These are phyloP conservation scores for Fusarium paranaense DNA, from an alignment of 2,329 filamentous ascomycete species.

Conservation along the genomic window DNA sequence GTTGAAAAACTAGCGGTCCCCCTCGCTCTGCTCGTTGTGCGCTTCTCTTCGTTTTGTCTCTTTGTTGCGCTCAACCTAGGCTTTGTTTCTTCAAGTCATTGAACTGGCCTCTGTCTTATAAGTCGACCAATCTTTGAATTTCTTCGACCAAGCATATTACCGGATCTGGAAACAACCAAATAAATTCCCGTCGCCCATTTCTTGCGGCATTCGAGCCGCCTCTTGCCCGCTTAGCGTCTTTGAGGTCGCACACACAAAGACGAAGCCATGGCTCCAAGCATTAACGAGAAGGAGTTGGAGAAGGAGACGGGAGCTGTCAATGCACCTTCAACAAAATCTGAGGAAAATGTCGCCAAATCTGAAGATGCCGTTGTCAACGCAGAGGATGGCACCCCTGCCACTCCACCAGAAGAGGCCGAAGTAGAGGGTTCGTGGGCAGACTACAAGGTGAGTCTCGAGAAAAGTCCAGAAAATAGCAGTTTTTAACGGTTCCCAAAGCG, in stretches of 20 bases:
- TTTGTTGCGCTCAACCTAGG: neutral
- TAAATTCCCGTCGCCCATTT: neutral
- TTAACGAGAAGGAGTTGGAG: slow-evolving; percentile 31
- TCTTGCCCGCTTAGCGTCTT: neutral
- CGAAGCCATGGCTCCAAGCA: slow-evolving; percentile 22
- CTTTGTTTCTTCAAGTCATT: slow-evolving; percentile 6
- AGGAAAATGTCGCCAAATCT: neutral
- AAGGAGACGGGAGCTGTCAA: slow-evolving; percentile 24
- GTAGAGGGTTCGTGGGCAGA: slow-evolving; percentile 35
- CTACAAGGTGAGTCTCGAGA: slow-evolving; percentile 32
- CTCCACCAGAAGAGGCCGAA: slow-evolving; percentile 22
- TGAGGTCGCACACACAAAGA: neutral
- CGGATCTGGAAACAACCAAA: slow-evolving; percentile 1
- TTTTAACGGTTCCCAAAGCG: slow-evolving; percentile 42
- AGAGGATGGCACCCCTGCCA: slow-evolving; percentile 6
- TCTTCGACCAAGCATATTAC: neutral
- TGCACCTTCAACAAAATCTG: slow-evolving; percentile 7
- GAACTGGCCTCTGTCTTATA: neutral
- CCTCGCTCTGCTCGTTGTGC: slow-evolving; percentile 9
- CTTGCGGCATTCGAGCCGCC: neutral
- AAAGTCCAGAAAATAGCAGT: neutral
- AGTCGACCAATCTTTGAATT: neutral
- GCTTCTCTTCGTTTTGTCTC: neutral
- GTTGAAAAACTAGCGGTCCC: slow-evolving; percentile 20
- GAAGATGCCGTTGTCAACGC: slow-evolving; percentile 16